Evolutionary conservation across 805 yeast species (phyloP).

Genomic region (Wickerhamomyces hampshirensis): DNA sequence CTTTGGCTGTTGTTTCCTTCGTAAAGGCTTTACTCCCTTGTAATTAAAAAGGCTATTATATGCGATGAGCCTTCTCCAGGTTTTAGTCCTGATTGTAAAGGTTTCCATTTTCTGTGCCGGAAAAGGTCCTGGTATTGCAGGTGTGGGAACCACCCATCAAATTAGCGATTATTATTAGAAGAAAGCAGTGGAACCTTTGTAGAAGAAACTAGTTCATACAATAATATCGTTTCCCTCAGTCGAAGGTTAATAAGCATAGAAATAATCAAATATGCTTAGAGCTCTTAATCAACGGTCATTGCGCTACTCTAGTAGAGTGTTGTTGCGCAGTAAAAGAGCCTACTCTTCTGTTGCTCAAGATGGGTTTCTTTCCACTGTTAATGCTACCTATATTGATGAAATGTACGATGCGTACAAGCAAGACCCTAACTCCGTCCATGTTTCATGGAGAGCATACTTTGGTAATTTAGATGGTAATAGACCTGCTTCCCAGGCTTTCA

Average conservation of each 20-base stretch:
- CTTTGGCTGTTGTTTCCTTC: no score
- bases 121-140: neutral
- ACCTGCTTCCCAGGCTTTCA: slow-evolving; percentile 72
- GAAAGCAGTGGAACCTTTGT: no score
- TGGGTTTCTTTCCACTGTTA: slow-evolving; percentile 74
- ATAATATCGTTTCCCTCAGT: neutral
- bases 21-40: no score
- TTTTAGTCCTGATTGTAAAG: neutral
- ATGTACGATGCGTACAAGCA: slow-evolving; percentile 94
- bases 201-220: neutral
- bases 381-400: slow-evolving; percentile 92
- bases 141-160: no score
- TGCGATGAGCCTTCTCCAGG: neutral
- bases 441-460: slow-evolving; percentile 96
- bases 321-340: neutral
- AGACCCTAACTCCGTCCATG: slow-evolving; percentile 89
- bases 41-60: neutral
- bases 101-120: neutral
- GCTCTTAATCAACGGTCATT: slow-evolving; percentile 21
- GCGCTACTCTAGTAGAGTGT: neutral
- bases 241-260: neutral
- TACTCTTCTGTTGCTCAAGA: slow-evolving; percentile 35
- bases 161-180: no score
- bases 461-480: slow-evolving; percentile 74
- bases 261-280: slow-evolving; percentile 25